These are phyloP conservation scores for Mycocentrospora acerina DNA, from an alignment of 2,329 filamentous ascomycete species.

Conservation along the genomic window DNA sequence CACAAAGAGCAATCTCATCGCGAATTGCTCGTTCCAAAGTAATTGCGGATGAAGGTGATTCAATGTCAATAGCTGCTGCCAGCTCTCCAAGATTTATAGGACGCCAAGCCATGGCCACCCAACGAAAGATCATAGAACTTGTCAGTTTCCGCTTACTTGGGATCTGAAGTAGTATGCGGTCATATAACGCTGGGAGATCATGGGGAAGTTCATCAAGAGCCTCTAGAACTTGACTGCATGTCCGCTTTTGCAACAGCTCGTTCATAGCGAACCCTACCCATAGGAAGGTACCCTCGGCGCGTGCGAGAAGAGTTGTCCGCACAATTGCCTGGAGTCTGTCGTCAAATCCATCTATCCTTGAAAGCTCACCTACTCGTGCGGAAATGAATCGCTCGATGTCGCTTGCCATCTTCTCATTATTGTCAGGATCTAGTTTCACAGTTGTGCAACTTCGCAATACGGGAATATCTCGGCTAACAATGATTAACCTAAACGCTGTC, in stretches of 20 bases:
- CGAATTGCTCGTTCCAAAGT: slow-evolving; percentile 12
- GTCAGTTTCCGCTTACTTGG: slow-evolving; percentile 8
- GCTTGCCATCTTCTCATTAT: slow-evolving; percentile 13
- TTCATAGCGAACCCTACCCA: slow-evolving; percentile 32
- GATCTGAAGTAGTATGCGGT: slow-evolving; percentile 31
- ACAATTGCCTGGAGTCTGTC: slow-evolving; percentile 8
- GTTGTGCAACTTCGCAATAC: slow-evolving; percentile 11
- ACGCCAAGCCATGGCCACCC: slow-evolving; percentile 26
- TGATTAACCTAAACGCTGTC: slow-evolving; percentile 17
- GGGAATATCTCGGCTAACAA: slow-evolving; percentile 20
- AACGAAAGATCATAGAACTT: slow-evolving; percentile 23
- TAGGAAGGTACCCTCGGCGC: slow-evolving; percentile 37
- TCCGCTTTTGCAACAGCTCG: slow-evolving; percentile 12
- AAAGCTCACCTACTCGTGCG: slow-evolving; percentile 19
- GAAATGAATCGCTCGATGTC: slow-evolving; percentile 31
- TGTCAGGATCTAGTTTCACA: slow-evolving; percentile 26
- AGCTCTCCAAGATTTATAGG: slow-evolving; percentile 30
- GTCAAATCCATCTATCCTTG: slow-evolving; percentile 8
- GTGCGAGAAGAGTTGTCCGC: slow-evolving; percentile 13
- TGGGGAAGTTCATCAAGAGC: slow-evolving; percentile 18
- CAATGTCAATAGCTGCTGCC: slow-evolving; percentile 12
- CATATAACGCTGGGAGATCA: slow-evolving; percentile 30
- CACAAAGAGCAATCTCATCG: slow-evolving; percentile 18
- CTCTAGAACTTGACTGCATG: slow-evolving; percentile 7
- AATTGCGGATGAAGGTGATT: slow-evolving; percentile 6